Evolutionary conservation across 352 stramenopile genomes (phyloP), one percentile per base, ranked within the genome.

Genomic region (Globisporangium ultimum): DNA sequence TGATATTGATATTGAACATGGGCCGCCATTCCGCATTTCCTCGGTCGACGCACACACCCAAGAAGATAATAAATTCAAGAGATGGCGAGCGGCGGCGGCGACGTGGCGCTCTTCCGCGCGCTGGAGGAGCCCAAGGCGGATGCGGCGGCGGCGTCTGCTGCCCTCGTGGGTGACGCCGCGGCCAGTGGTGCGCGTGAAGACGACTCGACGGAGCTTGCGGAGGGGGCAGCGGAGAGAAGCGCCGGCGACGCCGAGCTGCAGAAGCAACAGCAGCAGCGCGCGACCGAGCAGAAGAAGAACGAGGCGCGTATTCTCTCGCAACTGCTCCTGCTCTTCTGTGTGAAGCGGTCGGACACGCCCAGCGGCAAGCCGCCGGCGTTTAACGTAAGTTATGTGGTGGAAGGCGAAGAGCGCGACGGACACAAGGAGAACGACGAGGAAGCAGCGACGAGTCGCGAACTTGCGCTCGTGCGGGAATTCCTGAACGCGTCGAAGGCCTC

Each of bases 281-380:
- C 45, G 15, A 43, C n/a, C 14, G 36, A 55, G 28, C 14, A 20
- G 14, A 55, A 62, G 38, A 60, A 79, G 20, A 66, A 63, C 36
- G 67, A 78, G 45, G 72, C 70, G 51, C 67, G 49, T 38, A 61
- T 88, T 18, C 64, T 87, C 20, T 71, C 72, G 17, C 76, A 76
- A n/a, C 43, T 89, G 46, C 61, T 76, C 36, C 28, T 69, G 49
- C 59, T 77, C 3, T 85, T 84, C 63, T 73, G 72, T 46, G 46
- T 58, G 51, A 63, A 64, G 48, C 66, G 66, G 14, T 46, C 46
- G 11, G 28, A 53, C 11, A 20, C 32, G 9, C n/a, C 28, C 11
- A 47, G 20, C 18, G 58, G 42, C 24, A 52, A 53, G 47, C 8
- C 28, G 36, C 13, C 20, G 11, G 12, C n/a, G 34, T 24, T 14